phyloP scores from a whole-genome alignment of 148 eudicot genomes.

The Rhododendron molle region DNA sequence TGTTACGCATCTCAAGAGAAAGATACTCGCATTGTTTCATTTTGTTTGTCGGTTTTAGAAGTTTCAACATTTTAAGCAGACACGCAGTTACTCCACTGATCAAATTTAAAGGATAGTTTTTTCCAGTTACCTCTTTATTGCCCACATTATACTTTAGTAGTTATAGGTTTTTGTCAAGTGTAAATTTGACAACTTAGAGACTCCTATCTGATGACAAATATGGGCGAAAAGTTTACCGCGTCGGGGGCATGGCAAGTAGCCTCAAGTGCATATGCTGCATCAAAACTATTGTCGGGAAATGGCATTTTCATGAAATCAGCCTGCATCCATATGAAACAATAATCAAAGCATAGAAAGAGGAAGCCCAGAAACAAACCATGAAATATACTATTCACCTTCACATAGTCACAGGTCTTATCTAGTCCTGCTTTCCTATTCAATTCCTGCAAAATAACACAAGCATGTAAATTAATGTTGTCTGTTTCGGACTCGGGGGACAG shows the following conservation, averaged over 20 bases:
- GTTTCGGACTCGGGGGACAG: no score
- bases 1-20: neutral
- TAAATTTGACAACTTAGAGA: no score
- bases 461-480: neutral
- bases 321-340: constrained; percentile 33
- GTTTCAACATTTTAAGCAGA: neutral
- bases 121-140: no score
- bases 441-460: constrained; percentile 37
- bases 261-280: constrained; percentile 91
- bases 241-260: constrained; percentile 99
- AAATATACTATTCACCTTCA: constrained; percentile 43
- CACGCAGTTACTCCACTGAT: neutral
- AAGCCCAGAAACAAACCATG: neutral
- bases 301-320: constrained; percentile 99
- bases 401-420: constrained; percentile 73
- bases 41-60: neutral
- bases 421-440: constrained; percentile 71
- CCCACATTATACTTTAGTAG: no score
- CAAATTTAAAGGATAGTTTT: no score
- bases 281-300: constrained; percentile 68
- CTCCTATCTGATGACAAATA: neutral
- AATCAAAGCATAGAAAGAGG: neutral
- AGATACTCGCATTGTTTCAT: neutral
- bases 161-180: no score
- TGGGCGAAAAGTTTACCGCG: constrained; percentile 43